These are phyloP conservation scores for Luvunga scandens DNA, from an alignment of 345 rosid genomes.

Conservation along the genomic window DNA sequence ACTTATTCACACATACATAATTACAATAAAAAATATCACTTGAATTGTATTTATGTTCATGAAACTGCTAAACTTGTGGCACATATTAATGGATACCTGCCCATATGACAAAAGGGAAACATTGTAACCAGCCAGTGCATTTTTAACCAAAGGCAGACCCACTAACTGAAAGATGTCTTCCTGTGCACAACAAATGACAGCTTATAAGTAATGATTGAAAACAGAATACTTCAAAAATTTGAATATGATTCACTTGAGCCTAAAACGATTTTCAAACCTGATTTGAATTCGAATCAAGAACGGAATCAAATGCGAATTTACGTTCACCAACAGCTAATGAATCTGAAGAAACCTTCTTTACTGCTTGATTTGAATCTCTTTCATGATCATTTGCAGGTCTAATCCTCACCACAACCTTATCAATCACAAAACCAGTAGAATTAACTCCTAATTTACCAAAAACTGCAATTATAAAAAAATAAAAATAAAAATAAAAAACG, in stretches of 20 bases:
- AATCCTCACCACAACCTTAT: slow-evolving; percentile 80
- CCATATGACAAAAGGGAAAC: slow-evolving; percentile 82
- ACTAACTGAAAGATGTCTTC: slow-evolving; percentile 70
- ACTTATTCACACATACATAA: neutral
- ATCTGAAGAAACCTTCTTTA: slow-evolving; percentile 57
- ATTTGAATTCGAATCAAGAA: slow-evolving; percentile 67
- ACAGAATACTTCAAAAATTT: neutral
- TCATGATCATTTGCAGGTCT: slow-evolving; percentile 46
- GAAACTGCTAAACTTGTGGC: neutral
- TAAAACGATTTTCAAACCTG: slow-evolving; percentile 48
- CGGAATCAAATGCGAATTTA: slow-evolving; percentile 68
- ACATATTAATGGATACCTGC: slow-evolving; percentile 50
- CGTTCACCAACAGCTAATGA: slow-evolving; percentile 60
- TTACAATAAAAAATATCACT: neutral
- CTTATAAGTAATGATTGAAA: slow-evolving; percentile 1
- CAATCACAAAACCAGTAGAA: slow-evolving; percentile 1
- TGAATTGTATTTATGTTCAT: neutral
- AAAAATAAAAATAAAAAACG: neutral
- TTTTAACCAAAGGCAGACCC: slow-evolving; percentile 76
- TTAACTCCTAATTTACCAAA: slow-evolving; percentile 3
- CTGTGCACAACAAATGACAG: slow-evolving; percentile 42
- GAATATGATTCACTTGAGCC: neutral
- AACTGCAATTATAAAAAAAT: neutral
- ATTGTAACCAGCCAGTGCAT: slow-evolving; percentile 88
- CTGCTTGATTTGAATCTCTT: slow-evolving; percentile 37